Evolutionary conservation across 495 filamentous ascomycete species (phyloP).

Genomic region (Penicillium herquei): DNA sequence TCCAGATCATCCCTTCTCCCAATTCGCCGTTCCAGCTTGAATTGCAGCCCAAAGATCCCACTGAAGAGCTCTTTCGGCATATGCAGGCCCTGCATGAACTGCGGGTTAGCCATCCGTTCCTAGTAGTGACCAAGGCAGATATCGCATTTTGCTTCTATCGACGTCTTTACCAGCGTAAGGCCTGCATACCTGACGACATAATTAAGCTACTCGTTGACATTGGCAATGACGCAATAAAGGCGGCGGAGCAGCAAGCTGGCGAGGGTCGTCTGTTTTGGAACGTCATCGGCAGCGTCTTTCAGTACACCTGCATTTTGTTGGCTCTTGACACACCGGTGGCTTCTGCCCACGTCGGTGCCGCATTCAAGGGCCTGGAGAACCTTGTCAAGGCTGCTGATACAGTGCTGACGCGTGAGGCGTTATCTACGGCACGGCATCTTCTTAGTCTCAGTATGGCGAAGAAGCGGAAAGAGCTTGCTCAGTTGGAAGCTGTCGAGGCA

Average conservation of each 20-base stretch:
- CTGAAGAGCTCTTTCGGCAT: slow-evolving; percentile 24
- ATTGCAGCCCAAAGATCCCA: slow-evolving; percentile 11
- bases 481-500: slow-evolving; percentile 32
- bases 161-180: slow-evolving; percentile 30
- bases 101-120: slow-evolving; percentile 25
- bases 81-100: slow-evolving; percentile 17
- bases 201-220: slow-evolving; percentile 24
- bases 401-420: slow-evolving; percentile 27
- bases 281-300: slow-evolving; percentile 34
- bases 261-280: slow-evolving; percentile 34
- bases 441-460: slow-evolving; percentile 27
- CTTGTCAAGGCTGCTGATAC: slow-evolving; percentile 30
- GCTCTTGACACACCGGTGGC: slow-evolving; percentile 28
- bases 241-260: slow-evolving; percentile 23
- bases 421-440: slow-evolving; percentile 31
- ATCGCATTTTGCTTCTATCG: slow-evolving; percentile 35
- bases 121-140: slow-evolving; percentile 31
- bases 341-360: slow-evolving; percentile 20
- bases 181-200: slow-evolving; percentile 17
- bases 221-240: slow-evolving; percentile 24
- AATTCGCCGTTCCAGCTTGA: slow-evolving; percentile 28
- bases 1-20: slow-evolving; percentile 31
- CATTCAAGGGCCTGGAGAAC: slow-evolving; percentile 28
- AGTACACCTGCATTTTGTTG: slow-evolving; percentile 29
- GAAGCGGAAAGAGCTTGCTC: slow-evolving; percentile 29